Conservation (phyloP, 352 stramenopile species). For the Phytophthora rubi region DNA sequence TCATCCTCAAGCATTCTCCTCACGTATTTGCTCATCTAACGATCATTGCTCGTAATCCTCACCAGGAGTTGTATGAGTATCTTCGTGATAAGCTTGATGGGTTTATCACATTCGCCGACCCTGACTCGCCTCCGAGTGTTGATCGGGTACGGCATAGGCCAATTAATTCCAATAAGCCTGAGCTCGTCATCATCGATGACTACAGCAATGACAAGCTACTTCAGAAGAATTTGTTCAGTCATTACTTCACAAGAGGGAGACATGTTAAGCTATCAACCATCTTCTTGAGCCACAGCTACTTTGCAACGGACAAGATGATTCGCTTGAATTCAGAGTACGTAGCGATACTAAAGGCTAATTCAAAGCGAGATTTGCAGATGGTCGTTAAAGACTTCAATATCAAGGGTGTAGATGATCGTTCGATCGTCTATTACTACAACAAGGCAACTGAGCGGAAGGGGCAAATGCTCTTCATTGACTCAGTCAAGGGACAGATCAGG, state of each 20-base stretch:
- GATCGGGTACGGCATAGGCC: neutral
- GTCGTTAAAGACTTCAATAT: neutral
- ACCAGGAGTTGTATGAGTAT: neutral
- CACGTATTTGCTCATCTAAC: neutral
- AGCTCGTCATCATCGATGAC: neutral
- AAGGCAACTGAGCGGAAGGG: too few species aligned
- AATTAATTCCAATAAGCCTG: neutral
- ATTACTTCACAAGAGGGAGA: neutral
- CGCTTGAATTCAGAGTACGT: too few species aligned
- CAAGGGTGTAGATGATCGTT: neutral
- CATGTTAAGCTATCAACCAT: too few species aligned
- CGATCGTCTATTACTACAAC: too few species aligned
- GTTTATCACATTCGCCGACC: constrained; percentile 5
- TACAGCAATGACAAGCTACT: constrained; percentile 1
- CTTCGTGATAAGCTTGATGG: neutral
- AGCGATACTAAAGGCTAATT: neutral
- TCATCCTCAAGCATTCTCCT: too few species aligned
- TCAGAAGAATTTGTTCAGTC: constrained; percentile 19
- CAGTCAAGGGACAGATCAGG: too few species aligned
- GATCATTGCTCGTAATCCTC: neutral
- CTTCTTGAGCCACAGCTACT: too few species aligned
- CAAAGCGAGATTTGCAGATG: neutral
- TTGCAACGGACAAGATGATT: too few species aligned
- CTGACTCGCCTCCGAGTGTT: neutral
- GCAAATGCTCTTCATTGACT: too few species aligned